Evolutionary conservation across 2,329 filamentous ascomycete genomes (phyloP).

Genomic region (Remersonia thermophila): DNA sequence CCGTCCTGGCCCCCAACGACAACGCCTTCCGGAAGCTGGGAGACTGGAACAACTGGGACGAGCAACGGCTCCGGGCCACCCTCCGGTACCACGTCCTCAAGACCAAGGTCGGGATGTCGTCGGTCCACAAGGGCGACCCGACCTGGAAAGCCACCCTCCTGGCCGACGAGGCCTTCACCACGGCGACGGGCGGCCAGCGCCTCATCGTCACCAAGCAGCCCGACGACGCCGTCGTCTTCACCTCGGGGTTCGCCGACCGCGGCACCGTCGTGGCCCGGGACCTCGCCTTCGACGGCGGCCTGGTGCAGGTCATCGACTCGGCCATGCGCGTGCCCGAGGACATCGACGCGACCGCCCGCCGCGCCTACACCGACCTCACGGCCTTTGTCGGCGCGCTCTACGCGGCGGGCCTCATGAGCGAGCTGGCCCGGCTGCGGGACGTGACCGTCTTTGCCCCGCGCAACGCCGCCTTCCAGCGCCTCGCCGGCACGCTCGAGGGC

Average conservation of each 20-base stretch:
- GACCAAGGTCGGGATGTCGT: constrained; percentile 31
- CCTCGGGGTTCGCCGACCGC: constrained; percentile 29
- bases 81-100: constrained; percentile 47
- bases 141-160: constrained; percentile 33
- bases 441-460: constrained; percentile 44
- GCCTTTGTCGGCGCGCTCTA: constrained; percentile 31
- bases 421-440: constrained; percentile 29
- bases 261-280: constrained; percentile 32
- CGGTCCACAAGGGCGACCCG: constrained; percentile 27
- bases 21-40: constrained; percentile 11
- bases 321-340: constrained; percentile 35
- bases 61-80: constrained; percentile 3
- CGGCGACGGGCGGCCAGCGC: constrained; percentile 37
- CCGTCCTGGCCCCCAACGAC: constrained; percentile 12
- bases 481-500: constrained; percentile 31
- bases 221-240: constrained; percentile 28
- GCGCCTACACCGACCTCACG: constrained; percentile 27
- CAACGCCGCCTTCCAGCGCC: constrained; percentile 38
- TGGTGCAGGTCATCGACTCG: constrained; percentile 41
- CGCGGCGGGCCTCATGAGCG: constrained; percentile 25
- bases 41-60: constrained; percentile 8
- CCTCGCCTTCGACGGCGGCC: constrained; percentile 34
- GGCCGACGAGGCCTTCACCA: constrained; percentile 28
- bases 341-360: constrained; percentile 24
- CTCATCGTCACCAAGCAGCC: constrained; percentile 35